Percentiles rank a stretch among this genome's conserved stretches.
Conservation (phyloP, 371 early-diverging fungal species). For the Synchytrium microbalum region DNA sequence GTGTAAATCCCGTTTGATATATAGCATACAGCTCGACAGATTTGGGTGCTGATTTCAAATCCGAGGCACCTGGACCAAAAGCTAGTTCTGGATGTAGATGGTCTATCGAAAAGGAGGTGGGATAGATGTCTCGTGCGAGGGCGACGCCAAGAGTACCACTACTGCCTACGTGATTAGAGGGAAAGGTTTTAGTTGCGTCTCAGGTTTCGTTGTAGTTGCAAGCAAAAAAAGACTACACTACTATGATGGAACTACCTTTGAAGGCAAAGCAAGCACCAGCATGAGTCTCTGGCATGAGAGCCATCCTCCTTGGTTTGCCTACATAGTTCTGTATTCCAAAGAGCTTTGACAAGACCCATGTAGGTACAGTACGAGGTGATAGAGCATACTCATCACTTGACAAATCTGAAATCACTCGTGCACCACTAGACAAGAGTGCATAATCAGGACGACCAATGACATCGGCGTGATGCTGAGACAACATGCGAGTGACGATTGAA, state of each 20-base stretch:
- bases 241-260: slow-evolving; percentile 15
- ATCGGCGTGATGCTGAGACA: slow-evolving; percentile 39
- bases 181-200: too few species aligned
- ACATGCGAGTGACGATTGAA: background rate
- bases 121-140: slow-evolving; percentile 44
- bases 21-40: slow-evolving; percentile 63
- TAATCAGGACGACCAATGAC: slow-evolving; percentile 55
- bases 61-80: slow-evolving; percentile 10
- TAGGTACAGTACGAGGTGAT: slow-evolving; percentile 9
- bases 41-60: slow-evolving; percentile 50
- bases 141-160: slow-evolving; percentile 59
- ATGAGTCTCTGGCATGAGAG: slow-evolving; percentile 44
- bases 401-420: slow-evolving; percentile 46
- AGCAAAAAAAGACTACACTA: background rate
- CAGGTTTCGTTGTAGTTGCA: too few species aligned
- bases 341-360: slow-evolving; percentile 23
- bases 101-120: slow-evolving; percentile 59
- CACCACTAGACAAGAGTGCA: slow-evolving; percentile 59
- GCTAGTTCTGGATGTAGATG: slow-evolving; percentile 49
- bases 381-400: slow-evolving; percentile 42
- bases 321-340: slow-evolving; percentile 9
- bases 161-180: slow-evolving; percentile 5
- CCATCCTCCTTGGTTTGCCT: slow-evolving; percentile 37
- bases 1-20: background rate
- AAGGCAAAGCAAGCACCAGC: slow-evolving; percentile 67